These are phyloP conservation scores for Aspergillus funiculosus DNA, from an alignment of 495 filamentous ascomycete species.

Conservation along the genomic window DNA sequence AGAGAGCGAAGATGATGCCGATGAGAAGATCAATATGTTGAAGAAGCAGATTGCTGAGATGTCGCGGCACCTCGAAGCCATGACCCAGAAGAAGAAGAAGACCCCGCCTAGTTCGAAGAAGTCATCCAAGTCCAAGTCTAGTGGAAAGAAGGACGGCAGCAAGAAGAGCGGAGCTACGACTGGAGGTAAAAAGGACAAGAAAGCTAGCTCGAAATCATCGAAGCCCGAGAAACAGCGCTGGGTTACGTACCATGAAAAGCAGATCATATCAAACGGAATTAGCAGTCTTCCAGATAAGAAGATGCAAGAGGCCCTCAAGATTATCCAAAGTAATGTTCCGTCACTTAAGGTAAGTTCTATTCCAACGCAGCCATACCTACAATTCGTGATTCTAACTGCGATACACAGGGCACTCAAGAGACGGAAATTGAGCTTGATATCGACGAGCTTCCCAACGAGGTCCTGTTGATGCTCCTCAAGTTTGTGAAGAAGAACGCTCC, in stretches of 20 bases:
- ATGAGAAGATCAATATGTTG: slow-evolving; percentile 61
- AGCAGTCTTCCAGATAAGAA: slow-evolving; percentile 64
- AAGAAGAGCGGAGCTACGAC: slow-evolving; percentile 42
- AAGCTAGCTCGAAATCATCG: slow-evolving; percentile 33
- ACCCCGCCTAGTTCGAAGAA: slow-evolving; percentile 58
- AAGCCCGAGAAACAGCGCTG: slow-evolving; percentile 48
- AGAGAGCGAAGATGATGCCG: slow-evolving; percentile 60
- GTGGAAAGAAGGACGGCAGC: slow-evolving; percentile 44
- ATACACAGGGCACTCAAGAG: slow-evolving; percentile 57
- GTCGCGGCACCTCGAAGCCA: slow-evolving; percentile 49
- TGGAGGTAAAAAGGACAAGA: slow-evolving; percentile 54
- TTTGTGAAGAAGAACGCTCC: slow-evolving; percentile 67
- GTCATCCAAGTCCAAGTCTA: slow-evolving; percentile 44
- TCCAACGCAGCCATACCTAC: background rate
- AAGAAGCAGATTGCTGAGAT: slow-evolving; percentile 61
- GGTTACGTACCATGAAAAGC: slow-evolving; percentile 73
- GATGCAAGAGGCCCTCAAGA: slow-evolving; percentile 73
- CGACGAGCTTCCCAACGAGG: slow-evolving; percentile 69
- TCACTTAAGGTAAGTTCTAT: slow-evolving; percentile 54
- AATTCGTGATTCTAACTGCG: slow-evolving; percentile 16
- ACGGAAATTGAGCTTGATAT: slow-evolving; percentile 91
- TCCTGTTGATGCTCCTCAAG: slow-evolving; percentile 67
- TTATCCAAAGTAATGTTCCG: slow-evolving; percentile 83
- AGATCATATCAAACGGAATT: slow-evolving; percentile 77
- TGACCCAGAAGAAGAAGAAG: slow-evolving; percentile 57